Evolutionary conservation across 1,139 yeast genomes (phyloP).

Genomic region (Eremothecium gossypii): DNA sequence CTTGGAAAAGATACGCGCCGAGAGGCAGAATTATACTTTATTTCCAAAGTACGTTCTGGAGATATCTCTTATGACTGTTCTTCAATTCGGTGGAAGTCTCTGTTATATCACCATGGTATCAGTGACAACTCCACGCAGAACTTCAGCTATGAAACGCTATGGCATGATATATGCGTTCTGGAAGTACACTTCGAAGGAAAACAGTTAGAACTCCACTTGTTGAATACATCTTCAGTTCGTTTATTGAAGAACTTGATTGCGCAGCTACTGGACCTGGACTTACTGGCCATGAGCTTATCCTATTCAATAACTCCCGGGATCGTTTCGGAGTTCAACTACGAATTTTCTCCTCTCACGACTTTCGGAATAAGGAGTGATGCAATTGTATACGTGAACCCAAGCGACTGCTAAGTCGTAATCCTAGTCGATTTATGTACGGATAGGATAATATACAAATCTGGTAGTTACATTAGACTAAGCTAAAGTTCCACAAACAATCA

Average conservation of each 20-base stretch:
- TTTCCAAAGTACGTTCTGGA: constrained; percentile 40
- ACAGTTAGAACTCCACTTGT: constrained; percentile 6
- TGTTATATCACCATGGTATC: constrained; percentile 14
- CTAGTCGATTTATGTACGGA: no score
- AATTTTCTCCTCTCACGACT: constrained; percentile 17
- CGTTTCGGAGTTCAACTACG: constrained; percentile 12
- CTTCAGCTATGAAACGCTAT: not conserved
- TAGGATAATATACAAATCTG: no score
- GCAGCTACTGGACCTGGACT: constrained; percentile 5
- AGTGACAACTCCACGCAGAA: not conserved
- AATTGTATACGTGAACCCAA: constrained; percentile 8
- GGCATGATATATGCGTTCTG: constrained; percentile 7
- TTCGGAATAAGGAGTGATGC: constrained; percentile 11
- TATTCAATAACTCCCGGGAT: constrained; percentile 8
- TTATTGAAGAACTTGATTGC: constrained; percentile 18
- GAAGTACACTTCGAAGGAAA: constrained; percentile 9
- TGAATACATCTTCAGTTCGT: constrained; percentile 16
- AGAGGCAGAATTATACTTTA: constrained; percentile 62
- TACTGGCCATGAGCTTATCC: constrained; percentile 10
- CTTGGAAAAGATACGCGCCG: constrained; percentile 40
- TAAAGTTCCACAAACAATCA: constrained; percentile 75
- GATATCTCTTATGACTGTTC: constrained; percentile 25
- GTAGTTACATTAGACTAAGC: constrained; percentile 28
- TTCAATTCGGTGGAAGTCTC: constrained; percentile 13
- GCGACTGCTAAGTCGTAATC: no score